Percentiles rank a stretch among this genome's conserved stretches.
Conservation (phyloP, 1,284 basidiomycete species). For the Ganoderma multipileum region DNA sequence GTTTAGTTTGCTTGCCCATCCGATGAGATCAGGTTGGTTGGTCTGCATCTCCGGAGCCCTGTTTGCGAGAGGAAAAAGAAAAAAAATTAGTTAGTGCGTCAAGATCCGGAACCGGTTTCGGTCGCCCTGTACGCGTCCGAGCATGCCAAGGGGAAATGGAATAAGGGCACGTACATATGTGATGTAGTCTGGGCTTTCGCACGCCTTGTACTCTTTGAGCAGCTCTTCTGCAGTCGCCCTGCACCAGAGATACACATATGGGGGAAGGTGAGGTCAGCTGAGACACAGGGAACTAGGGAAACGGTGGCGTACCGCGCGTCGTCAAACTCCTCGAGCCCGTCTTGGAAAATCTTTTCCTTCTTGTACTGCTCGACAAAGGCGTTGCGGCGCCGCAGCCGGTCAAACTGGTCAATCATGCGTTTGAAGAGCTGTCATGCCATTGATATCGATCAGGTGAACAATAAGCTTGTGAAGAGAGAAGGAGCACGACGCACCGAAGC, state of each 20-base stretch:
- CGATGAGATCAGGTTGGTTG: conserved; percentile 21
- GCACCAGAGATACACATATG: background rate
- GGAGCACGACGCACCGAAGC: conserved; percentile 72
- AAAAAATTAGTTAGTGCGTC: background rate
- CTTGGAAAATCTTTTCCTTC: conserved; percentile 94
- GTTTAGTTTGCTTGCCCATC: background rate
- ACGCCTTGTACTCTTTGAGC: conserved; percentile 91
- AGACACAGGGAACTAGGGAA: background rate
- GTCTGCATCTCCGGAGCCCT: conserved; percentile 35
- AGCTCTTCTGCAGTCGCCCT: conserved; percentile 88
- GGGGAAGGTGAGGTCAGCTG: background rate
- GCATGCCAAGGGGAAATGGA: background rate
- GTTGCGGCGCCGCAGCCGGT: conserved; percentile 86
- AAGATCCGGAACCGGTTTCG: background rate
- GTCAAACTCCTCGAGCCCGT: conserved; percentile 93
- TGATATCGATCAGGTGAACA: background rate
- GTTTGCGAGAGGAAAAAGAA: background rate
- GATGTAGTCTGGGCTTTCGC: conserved; percentile 92
- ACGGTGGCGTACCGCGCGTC: conserved; percentile 76
- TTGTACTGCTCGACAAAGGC: conserved; percentile 99
- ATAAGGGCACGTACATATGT: conserved; percentile 62
- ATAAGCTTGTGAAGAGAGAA: background rate
- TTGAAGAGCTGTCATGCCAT: conserved; percentile 85
- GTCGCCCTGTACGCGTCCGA: background rate
- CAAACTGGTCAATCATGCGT: conserved; percentile 96